phyloP scores from a whole-genome alignment of 2,329 filamentous ascomycete species.

The Verruconis gallopava region DNA sequence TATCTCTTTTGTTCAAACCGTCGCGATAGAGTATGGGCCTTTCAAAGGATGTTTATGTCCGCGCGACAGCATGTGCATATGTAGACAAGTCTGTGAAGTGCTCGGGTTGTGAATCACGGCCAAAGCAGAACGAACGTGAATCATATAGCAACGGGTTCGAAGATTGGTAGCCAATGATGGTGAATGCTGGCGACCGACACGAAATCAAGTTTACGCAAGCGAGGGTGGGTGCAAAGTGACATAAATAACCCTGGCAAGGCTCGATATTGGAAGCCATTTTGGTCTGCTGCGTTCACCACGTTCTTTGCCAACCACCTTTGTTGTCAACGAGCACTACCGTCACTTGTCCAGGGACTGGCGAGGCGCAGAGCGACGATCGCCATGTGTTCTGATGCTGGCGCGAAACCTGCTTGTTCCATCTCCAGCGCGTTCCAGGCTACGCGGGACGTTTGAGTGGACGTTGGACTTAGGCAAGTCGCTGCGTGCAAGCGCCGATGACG shows the following conservation, averaged over 20 bases:
- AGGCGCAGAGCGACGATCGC: neutral
- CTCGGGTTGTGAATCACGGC: neutral
- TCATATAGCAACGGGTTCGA: neutral
- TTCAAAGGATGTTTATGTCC: neutral
- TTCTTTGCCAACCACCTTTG: neutral
- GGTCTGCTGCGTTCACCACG: neutral
- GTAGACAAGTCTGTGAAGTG: too few species aligned
- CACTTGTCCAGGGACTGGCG: neutral
- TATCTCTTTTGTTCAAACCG: neutral
- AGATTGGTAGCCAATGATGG: neutral
- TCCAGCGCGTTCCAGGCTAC: neutral
- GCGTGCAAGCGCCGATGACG: too few species aligned
- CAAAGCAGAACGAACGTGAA: neutral
- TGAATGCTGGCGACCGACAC: neutral
- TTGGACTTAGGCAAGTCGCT: too few species aligned
- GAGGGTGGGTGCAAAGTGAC: neutral
- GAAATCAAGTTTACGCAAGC: neutral
- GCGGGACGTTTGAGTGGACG: conserved; percentile 3
- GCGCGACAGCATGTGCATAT: too few species aligned
- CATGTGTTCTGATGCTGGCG: neutral
- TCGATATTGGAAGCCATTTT: neutral
- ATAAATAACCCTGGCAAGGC: neutral
- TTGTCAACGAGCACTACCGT: too few species aligned
- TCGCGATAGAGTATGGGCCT: neutral
- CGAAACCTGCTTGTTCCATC: conserved; percentile 1